Evolutionary conservation across 768 basidiomycete species (phyloP).

Genomic region (Pleurotus sapidus): DNA sequence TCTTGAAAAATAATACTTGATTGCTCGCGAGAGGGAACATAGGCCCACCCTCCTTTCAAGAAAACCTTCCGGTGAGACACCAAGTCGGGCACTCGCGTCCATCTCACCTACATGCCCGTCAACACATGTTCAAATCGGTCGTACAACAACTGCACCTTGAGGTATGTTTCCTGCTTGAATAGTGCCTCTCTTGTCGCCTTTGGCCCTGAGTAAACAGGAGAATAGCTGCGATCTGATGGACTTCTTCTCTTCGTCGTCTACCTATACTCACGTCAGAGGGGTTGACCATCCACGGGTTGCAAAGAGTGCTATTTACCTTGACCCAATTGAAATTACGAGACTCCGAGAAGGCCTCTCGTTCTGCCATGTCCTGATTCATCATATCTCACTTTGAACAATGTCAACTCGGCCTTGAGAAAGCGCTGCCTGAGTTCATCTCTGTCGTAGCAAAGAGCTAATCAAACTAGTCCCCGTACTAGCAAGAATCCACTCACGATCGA

Average conservation of each 20-base stretch:
- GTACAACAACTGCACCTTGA: conserved; percentile 54
- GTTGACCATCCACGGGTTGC: not conserved
- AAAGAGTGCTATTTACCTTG: conserved; percentile 33
- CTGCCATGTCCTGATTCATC: conserved; percentile 56
- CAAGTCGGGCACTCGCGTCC: conserved; percentile 93
- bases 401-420: conserved; percentile 87
- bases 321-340: conserved; percentile 66
- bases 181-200: conserved; percentile 31
- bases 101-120: conserved; percentile 66
- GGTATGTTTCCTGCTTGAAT: conserved; percentile 59
- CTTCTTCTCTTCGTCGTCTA: conserved; percentile 54
- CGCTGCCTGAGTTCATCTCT: conserved; percentile 89
- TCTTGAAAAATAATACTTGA: conserved; percentile 87
- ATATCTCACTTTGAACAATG: conserved; percentile 81
- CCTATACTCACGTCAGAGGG: conserved; percentile 34
- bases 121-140: too few species aligned
- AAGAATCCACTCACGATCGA: conserved; percentile 69
- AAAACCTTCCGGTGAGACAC: conserved; percentile 81
- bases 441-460: not conserved
- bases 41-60: conserved; percentile 81
- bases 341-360: conserved; percentile 64
- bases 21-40: conserved; percentile 73
- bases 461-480: too few species aligned
- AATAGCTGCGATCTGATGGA: conserved; percentile 44
- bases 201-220: conserved; percentile 38